phyloP scores from a whole-genome alignment of 2,329 filamentous ascomycete genomes.

The Fusarium poae region DNA sequence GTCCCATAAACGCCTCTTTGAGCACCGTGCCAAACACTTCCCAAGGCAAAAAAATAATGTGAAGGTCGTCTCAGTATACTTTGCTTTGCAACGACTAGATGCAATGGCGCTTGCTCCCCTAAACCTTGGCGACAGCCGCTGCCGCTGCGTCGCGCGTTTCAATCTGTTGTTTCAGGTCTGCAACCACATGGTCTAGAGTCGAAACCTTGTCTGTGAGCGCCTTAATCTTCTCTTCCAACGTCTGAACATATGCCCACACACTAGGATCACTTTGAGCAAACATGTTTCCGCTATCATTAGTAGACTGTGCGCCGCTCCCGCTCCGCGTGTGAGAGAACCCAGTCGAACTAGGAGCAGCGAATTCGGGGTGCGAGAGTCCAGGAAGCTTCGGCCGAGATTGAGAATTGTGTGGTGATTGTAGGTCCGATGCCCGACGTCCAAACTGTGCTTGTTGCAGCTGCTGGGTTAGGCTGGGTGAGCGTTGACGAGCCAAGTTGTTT shows the following conservation, averaged over 20 bases:
- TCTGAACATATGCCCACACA: slow-evolving; percentile 79
- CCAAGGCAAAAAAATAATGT: slow-evolving; percentile 25
- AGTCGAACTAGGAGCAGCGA: slow-evolving; percentile 50
- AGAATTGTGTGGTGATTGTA: slow-evolving; percentile 65
- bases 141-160: slow-evolving; percentile 50
- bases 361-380: slow-evolving; percentile 55
- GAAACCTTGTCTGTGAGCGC: slow-evolving; percentile 53
- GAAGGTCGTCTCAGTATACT: slow-evolving; percentile 47
- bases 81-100: slow-evolving; percentile 39
- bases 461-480: slow-evolving; percentile 74
- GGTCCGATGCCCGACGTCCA: slow-evolving; percentile 67
- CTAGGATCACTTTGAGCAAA: slow-evolving; percentile 72
- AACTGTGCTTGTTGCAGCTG: slow-evolving; percentile 73
- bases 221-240: slow-evolving; percentile 70
- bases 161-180: slow-evolving; percentile 53
- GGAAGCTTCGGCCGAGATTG: slow-evolving; percentile 57
- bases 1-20: slow-evolving; percentile 49
- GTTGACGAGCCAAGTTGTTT: slow-evolving; percentile 65
- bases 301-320: slow-evolving; percentile 66
- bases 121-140: slow-evolving; percentile 42
- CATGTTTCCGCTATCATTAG: slow-evolving; percentile 74
- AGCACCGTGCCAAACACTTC: slow-evolving; percentile 49
- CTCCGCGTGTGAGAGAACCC: slow-evolving; percentile 52
- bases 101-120: slow-evolving; percentile 20
- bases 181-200: slow-evolving; percentile 53